These are phyloP conservation scores for Mycena galericulata DNA, from an alignment of 768 basidiomycete species.

Conservation along the genomic window DNA sequence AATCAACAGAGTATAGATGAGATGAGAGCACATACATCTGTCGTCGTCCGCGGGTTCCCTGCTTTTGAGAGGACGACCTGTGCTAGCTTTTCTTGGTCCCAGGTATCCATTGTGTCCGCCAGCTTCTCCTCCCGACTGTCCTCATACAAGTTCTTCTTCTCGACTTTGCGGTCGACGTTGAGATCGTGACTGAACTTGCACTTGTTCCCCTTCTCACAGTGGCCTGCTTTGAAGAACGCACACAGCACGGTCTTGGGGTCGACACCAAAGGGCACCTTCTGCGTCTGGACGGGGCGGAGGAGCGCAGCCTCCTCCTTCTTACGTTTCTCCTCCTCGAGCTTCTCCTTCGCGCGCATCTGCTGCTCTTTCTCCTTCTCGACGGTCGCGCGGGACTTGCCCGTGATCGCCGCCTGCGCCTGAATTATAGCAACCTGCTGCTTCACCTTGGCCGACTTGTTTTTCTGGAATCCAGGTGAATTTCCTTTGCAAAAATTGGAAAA, in stretches of 20 bases:
- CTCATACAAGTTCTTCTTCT: slow-evolving; percentile 95
- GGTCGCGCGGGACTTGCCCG: slow-evolving; percentile 84
- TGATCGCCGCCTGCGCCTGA: slow-evolving; percentile 76
- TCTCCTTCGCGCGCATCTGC: slow-evolving; percentile 78
- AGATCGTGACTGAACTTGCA: slow-evolving; percentile 98
- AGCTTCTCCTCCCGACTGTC: slow-evolving; percentile 88
- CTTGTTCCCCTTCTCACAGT: slow-evolving; percentile 93
- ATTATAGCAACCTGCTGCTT: slow-evolving; percentile 87
- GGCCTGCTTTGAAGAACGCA: slow-evolving; percentile 91
- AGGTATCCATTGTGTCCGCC: slow-evolving; percentile 94
- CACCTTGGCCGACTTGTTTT: slow-evolving; percentile 95
- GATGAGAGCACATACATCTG: slow-evolving; percentile 70
- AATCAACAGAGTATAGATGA: neutral
- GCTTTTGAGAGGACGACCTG: slow-evolving; percentile 89
- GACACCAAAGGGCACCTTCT: slow-evolving; percentile 94
- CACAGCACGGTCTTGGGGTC: slow-evolving; percentile 97
- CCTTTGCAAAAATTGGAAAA: neutral
- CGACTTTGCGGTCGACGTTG: slow-evolving; percentile 89
- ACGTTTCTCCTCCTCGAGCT: slow-evolving; percentile 84
- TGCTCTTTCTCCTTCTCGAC: slow-evolving; percentile 92
- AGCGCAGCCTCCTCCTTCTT: slow-evolving; percentile 88
- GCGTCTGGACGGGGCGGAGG: slow-evolving; percentile 81
- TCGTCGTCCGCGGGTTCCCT: slow-evolving; percentile 92
- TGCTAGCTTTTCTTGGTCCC: slow-evolving; percentile 95
- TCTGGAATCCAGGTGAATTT: slow-evolving; percentile 56